A percentile compares a stretch with the other conserved stretches of the same genome.
Evolutionary conservation across 345 rosid genomes (phyloP).

Genomic region (Gossypium stocksii): DNA sequence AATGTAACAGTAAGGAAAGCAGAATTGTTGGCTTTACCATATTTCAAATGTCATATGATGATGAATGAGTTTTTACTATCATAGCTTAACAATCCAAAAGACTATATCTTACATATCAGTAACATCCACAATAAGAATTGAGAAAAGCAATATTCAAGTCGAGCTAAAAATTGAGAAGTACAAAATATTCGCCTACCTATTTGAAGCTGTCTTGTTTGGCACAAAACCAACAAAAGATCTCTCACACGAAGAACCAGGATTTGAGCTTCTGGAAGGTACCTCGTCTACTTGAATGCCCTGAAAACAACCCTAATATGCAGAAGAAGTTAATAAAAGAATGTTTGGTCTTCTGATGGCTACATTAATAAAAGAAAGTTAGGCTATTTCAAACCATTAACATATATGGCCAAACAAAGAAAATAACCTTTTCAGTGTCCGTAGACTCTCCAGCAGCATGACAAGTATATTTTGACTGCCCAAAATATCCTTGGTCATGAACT

Average conservation of each 20-base stretch:
- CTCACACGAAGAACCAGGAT: constrained; percentile 37
- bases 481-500: not conserved
- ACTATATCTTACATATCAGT: not conserved
- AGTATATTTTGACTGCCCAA: constrained; percentile 17
- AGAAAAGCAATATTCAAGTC: not conserved
- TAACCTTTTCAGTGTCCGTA: constrained; percentile 50
- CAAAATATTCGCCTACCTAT: constrained; percentile 46
- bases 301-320: constrained; percentile 28
- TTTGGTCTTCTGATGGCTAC: not conserved
- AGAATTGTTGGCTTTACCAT: not conserved
- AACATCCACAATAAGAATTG: not conserved
- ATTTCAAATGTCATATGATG: not conserved
- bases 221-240: constrained; percentile 34
- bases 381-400: not conserved
- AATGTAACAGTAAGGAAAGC: not conserved
- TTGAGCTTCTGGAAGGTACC: constrained; percentile 33
- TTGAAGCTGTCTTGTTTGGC: constrained; percentile 36
- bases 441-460: constrained; percentile 38
- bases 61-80: not conserved
- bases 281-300: constrained; percentile 42
- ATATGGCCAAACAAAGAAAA: not conserved
- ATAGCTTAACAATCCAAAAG: not conserved
- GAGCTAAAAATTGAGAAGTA: not conserved
- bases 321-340: constrained; percentile 4
- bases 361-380: not conserved